Percentiles rank a stretch among this genome's conserved stretches.
Conservation (phyloP, 441 rosid species). For the Eutrema salsugineum region DNA sequence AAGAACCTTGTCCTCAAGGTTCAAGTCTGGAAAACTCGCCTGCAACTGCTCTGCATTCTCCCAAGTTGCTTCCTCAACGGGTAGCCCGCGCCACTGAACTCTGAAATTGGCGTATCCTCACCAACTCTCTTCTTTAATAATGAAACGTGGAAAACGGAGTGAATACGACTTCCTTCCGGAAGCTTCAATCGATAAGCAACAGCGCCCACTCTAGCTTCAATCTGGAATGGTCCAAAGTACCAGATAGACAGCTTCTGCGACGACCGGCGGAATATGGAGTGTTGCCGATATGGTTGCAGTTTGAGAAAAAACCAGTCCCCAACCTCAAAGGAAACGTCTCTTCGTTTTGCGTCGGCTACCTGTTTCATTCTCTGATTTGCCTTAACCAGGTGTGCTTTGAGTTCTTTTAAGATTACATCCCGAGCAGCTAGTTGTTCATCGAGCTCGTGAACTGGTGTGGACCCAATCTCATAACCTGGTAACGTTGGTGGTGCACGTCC, state of each 20-base stretch:
- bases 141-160: not conserved
- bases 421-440: no score
- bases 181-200: not conserved
- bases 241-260: not conserved
- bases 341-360: not conserved
- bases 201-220: not conserved
- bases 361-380: not conserved
- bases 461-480: accelerated
- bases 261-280: not conserved
- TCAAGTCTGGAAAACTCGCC: no score
- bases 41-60: no score
- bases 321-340: not conserved
- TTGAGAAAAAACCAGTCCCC: not conserved
- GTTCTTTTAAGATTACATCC: no score
- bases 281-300: not conserved
- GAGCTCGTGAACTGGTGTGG: not conserved
- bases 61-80: no score
- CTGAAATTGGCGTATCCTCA: not conserved
- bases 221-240: not conserved
- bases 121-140: not conserved
- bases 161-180: not conserved
- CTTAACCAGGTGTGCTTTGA: no score
- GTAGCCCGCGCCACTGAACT: no score
- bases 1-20: no score
- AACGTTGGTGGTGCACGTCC: not conserved